These are phyloP conservation scores for Cyberlindnera mississippiensis DNA, from an alignment of 805 yeast genomes.

Conservation along the genomic window DNA sequence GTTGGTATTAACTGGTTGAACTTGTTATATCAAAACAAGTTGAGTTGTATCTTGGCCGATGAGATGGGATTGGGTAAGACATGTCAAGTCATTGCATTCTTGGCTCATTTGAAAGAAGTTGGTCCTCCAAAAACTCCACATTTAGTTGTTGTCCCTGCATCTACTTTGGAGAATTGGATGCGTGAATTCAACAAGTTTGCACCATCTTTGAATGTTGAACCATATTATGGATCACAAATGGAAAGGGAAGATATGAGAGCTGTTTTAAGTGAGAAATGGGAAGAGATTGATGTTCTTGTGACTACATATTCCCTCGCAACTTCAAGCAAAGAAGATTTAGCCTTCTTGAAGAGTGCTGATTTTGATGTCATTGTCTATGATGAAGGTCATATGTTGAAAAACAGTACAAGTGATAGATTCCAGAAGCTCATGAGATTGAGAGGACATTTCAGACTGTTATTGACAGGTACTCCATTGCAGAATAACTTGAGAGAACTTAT, in stretches of 20 bases:
- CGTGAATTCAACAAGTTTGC: slow-evolving; percentile 90
- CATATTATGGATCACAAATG: slow-evolving; percentile 84
- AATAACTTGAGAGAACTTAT: slow-evolving; percentile 88
- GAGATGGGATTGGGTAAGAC: slow-evolving; percentile 99
- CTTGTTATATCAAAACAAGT: slow-evolving; percentile 66
- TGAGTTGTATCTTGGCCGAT: slow-evolving; percentile 94
- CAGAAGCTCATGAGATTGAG: slow-evolving; percentile 76
- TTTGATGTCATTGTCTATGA: slow-evolving; percentile 92
- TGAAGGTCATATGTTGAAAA: slow-evolving; percentile 96
- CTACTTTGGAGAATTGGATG: slow-evolving; percentile 96
- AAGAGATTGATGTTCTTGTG: slow-evolving; percentile 78
- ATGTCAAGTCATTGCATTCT: slow-evolving; percentile 89
- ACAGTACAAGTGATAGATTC: slow-evolving; percentile 84
- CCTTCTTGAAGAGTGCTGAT: slow-evolving; percentile 66
- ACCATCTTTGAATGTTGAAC: slow-evolving; percentile 77
- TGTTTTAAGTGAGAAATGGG: slow-evolving; percentile 49
- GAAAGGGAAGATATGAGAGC: slow-evolving; percentile 85
- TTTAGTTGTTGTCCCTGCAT: slow-evolving; percentile 91
- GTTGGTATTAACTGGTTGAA: slow-evolving; percentile 96
- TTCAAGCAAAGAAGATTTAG: slow-evolving; percentile 76
- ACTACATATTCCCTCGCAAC: slow-evolving; percentile 93
- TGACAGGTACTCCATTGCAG: slow-evolving; percentile 97
- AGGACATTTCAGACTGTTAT: slow-evolving; percentile 78
- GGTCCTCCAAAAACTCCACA: slow-evolving; percentile 70
- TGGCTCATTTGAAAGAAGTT: slow-evolving; percentile 77